Evolutionary conservation across 2,329 filamentous ascomycete species (phyloP), one percentile per base, ranked within the genome.

Genomic region (Clarireedia monteithiana): DNA sequence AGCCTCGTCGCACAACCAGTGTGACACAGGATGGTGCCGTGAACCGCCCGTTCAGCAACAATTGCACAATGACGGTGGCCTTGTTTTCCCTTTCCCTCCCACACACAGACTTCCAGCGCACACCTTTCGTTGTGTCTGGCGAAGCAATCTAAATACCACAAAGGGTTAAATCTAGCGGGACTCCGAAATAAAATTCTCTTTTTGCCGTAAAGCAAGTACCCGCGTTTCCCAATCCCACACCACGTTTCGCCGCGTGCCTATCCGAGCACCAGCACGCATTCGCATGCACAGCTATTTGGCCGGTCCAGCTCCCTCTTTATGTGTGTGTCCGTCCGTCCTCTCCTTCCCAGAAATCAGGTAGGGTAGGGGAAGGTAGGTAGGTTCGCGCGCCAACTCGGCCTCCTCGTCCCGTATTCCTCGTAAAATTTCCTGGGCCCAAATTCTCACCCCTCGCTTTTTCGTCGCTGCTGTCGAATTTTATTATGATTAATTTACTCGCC

Each of bases 171-270:
- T 39, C 51, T 48, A 50, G 50, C 51, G 30, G 53, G 39, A 7
- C 51, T 50, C 47, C 51, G 38, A 54, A 54, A 44, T 53, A 57
- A 48, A 44, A 15, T 6, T 51, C 26, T 52, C 20, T 54, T 50
- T 60, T 59, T 58, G 47, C 39, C 57, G 55, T 44, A 50, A 58
- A 56, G 64, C 59, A 64, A 54, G 56, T 64, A 66, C 57, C 64
- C 64, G 62, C 20, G 24, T 50, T 39, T 59, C 48, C 60, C 52
- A 55, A 64, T 48, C 59, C 55, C 54, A 58, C 60, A 60, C 60
- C 65, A 67, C 66, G 66, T 67, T 68, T 66, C 64, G 63, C 60
- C 61, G 62, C 64, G 66, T 68, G 64, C 63, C 64, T 60, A 61
- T 62, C 61, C 59, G 61, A 55, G 57, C 63, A 65, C 60, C 65